Evolutionary conservation across 345 rosid species (phyloP), one percentile per base, ranked within the genome.

Genomic region (Zanthoxylum bungeanum): DNA sequence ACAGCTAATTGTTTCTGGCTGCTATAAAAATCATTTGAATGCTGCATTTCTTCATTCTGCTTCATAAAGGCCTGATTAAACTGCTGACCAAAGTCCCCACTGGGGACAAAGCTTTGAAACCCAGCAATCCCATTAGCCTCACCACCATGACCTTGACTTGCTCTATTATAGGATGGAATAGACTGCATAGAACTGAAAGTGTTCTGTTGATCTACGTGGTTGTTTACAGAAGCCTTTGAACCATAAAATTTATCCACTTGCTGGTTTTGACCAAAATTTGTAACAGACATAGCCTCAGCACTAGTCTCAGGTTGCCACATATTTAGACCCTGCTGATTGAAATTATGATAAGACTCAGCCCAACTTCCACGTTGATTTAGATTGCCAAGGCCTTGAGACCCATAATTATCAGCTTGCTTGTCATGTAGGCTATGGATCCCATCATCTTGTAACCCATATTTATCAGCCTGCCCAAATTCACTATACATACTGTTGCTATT

Each of bases 1-100:
- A 62, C 72, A 75, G 63, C 79, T 70, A 28, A 77, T 53, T 76
- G 68, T 51, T 82, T 77, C 83, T 89, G 90, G 66, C 80, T 76
- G 62, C 75, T 73, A 72, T 78, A 87, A 63, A 75, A 78, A 77
- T 85, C 83, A 76, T 86, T 84, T 64, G 91, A 78, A 65, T 77
- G 80, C 74, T 77, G 79, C 71, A 68, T 46, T 68, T 76, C 89
- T 31, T 82, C 88, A 70, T 80, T 83, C 73, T 84, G 90, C 59
- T 74, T 82, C 61, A 73, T 70, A 77, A 71, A 79, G 39, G 22
- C 59, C 70, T 76, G 83, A 76, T 70, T 79, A 66, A 75, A 78
- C 63, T 83, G 93, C 70, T 80, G 91, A 71, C 58, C 73, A 40
- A 82, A 82, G 68, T 79, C 78, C 63, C 59, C 80, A 67, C 60